Evolutionary conservation across 257 asterid genomes (phyloP), one percentile per base, ranked within the genome.

Genomic region (Primulina huaijiensis): DNA sequence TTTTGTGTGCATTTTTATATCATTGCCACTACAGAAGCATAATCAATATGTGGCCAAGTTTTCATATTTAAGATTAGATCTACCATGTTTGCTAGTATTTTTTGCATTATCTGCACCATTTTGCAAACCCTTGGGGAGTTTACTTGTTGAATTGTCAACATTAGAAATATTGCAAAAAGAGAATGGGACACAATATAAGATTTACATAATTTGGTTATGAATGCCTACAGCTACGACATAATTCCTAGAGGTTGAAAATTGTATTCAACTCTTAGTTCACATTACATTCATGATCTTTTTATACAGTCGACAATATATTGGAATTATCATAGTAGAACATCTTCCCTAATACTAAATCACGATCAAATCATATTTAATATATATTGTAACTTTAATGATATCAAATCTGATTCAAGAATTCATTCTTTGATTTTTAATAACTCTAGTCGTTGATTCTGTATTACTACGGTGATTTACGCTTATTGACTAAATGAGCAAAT

Each of bases 1-100:
- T 62, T 23, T 29, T 62, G 29, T 56, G 16, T 58, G 3, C 55
- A 8, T 30, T 55, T 33, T 38, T 38, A 5, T 64, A 6, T 11
- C 16, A 12, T 29, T 60, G 23, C 9, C 67, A 55, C 29, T 43
- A 31, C 50, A 30, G 72, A 65, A 55, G 73, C 58, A n/a, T 56
- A 27, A 12, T 40, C 29, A 20, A 19, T 14, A 8, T 50, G 34
- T 52, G 19, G 62, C 40, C n/a, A 52, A 50, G 11, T 2, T 10
- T 52, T 53, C 12, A 53, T 34, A 20, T 70, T 40, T 65, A 7
- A 70, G 23, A 56, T 40, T 21, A 11, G 50, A 74, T 25, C 62
- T 61, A 67, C 29, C 64, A 16, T 56, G 33, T 6, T 23, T 10
- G 33, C 19, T 31, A 57, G 34, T 34, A 10, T 40, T 5, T 35